A percentile compares a stretch with the other conserved stretches of the same genome.
Evolutionary conservation across 2,329 filamentous ascomycete species (phyloP).

Genomic region (Arthroderma uncinatum): DNA sequence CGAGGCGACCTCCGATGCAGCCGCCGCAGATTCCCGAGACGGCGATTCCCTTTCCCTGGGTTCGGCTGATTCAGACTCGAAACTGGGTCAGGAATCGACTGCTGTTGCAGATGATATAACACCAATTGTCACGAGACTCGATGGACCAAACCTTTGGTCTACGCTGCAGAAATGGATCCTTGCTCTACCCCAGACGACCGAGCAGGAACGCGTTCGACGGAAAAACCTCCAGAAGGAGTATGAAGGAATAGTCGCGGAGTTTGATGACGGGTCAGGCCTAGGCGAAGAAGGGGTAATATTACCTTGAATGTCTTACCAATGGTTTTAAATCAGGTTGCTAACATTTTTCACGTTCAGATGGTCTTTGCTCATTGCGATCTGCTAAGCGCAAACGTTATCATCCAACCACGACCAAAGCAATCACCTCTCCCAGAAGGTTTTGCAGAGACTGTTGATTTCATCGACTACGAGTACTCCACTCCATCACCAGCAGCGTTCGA

Average conservation of each 20-base stretch:
- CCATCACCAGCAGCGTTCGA: slow-evolving; percentile 93
- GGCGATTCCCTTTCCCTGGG: slow-evolving; percentile 40
- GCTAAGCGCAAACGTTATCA: slow-evolving; percentile 90
- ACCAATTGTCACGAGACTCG: slow-evolving; percentile 52
- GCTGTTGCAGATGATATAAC: slow-evolving; percentile 19
- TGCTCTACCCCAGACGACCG: slow-evolving; percentile 64
- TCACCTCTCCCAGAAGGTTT: slow-evolving; percentile 23
- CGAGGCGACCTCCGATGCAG: slow-evolving; percentile 26
- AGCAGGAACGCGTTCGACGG: slow-evolving; percentile 57
- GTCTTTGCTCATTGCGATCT: slow-evolving; percentile 94
- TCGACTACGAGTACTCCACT: slow-evolving; percentile 97
- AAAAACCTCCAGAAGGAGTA: slow-evolving; percentile 63
- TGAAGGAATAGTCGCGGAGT: slow-evolving; percentile 53
- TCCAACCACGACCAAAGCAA: slow-evolving; percentile 40
- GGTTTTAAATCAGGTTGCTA: slow-evolving; percentile 2
- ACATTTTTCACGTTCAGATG: slow-evolving; percentile 44
- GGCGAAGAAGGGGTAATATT: slow-evolving; percentile 56
- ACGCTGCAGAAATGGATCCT: slow-evolving; percentile 94
- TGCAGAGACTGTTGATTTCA: slow-evolving; percentile 58
- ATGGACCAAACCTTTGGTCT: slow-evolving; percentile 81
- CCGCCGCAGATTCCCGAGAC: slow-evolving; percentile 18
- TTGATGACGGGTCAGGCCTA: slow-evolving; percentile 67
- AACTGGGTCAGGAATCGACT: slow-evolving; percentile 15
- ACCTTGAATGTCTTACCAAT: background rate
- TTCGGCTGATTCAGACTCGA: slow-evolving; percentile 26